Conservation (phyloP, 108 stramenopile genomes). For the Epithemia pelagica region DNA sequence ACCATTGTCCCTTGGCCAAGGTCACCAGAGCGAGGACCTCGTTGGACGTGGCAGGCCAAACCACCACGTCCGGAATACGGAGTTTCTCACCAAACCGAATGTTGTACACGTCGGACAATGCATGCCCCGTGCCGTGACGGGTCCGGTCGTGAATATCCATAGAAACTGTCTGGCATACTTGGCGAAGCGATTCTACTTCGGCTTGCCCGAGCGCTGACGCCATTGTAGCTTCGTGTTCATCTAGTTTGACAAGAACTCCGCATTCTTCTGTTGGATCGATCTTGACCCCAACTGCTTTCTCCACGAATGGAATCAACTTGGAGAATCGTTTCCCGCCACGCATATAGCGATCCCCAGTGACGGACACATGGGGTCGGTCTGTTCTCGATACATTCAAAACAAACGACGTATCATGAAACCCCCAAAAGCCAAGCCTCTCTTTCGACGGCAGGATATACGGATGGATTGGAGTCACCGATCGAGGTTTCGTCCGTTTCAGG, state of each 20-base stretch:
- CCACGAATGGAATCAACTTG: conserved; percentile 67
- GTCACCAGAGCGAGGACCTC: conserved; percentile 52
- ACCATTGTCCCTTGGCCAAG: conserved; percentile 54
- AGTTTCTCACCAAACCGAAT: conserved; percentile 45
- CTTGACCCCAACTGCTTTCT: conserved; percentile 51
- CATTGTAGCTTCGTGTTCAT: neutral
- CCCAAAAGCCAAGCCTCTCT: conserved; percentile 83
- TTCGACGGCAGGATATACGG: conserved; percentile 1
- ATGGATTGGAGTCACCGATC: neutral
- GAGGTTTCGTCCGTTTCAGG: too few relatives aligned
- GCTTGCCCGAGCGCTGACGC: neutral
- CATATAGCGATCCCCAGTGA: conserved; percentile 68
- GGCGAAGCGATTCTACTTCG: neutral
- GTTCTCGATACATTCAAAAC: conserved; percentile 33
- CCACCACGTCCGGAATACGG: conserved; percentile 79
- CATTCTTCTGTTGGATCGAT: conserved; percentile 36
- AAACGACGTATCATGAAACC: conserved; percentile 72
- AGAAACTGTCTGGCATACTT: conserved; percentile 23
- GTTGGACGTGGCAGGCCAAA: conserved; percentile 52
- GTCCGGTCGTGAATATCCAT: conserved; percentile 34
- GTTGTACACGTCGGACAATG: conserved; percentile 69
- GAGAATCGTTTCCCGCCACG: conserved; percentile 46
- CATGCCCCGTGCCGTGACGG: conserved; percentile 83
- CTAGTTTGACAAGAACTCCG: neutral
- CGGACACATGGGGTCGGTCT: conserved; percentile 47